Evolutionary conservation across 1,139 yeast species (phyloP).

Genomic region (Candida mesenterica): DNA sequence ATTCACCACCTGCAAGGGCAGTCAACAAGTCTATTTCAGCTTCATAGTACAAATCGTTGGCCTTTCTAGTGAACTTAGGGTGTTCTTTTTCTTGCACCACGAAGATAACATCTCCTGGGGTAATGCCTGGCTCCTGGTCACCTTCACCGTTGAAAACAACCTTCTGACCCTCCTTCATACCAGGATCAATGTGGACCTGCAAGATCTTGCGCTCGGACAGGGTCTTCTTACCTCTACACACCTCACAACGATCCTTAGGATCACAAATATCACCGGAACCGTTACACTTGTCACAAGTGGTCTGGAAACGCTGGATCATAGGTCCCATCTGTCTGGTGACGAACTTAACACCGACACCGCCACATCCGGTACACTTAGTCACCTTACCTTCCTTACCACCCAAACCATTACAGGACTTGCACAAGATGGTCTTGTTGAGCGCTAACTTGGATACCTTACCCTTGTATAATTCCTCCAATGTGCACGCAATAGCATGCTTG

Average conservation of each 20-base stretch:
- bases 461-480: constrained; percentile 90
- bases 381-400: constrained; percentile 96
- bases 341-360: constrained; percentile 88
- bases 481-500: constrained; percentile 80
- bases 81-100: constrained; percentile 89
- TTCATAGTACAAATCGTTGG: constrained; percentile 81
- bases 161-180: constrained; percentile 95
- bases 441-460: constrained; percentile 96
- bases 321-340: constrained; percentile 99
- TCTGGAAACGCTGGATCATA: constrained; percentile 96
- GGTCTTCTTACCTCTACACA: constrained; percentile 88
- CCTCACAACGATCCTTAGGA: constrained; percentile 84
- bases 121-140: constrained; percentile 92
- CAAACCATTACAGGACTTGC: constrained; percentile 87
- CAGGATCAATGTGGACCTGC: constrained; percentile 94
- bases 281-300: constrained; percentile 87
- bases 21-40: constrained; percentile 89
- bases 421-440: constrained; percentile 83
- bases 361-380: constrained; percentile 81
- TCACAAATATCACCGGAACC: constrained; percentile 91
- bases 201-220: constrained; percentile 85
- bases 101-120: constrained; percentile 96
- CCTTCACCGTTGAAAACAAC: constrained; percentile 94
- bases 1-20: constrained; percentile 94
- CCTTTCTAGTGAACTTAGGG: constrained; percentile 78